Evolutionary conservation across 371 early-diverging fungal species (phyloP), one percentile per base, ranked within the genome.

Genomic region (Apophysomyces variabilis): DNA sequence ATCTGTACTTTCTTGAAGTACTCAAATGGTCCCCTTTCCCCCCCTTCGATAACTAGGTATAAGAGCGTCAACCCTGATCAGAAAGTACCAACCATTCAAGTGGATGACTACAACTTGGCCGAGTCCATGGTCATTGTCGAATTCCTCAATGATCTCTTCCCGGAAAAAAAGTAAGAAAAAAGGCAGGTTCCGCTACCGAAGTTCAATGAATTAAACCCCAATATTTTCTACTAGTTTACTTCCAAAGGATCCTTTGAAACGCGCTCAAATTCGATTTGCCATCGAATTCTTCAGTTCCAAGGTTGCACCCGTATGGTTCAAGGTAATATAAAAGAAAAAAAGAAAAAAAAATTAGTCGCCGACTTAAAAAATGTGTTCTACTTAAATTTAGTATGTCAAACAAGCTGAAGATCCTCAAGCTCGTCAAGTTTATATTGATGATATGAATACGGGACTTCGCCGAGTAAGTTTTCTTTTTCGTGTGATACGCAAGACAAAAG

Each of bases 61-160:
- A 73, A 70, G 50, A 69, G 81, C 6, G 69, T 86, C 32, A 85
- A 86, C 61, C 84, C 82, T 11, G 82, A 83, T 14, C 56, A 65
- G n/a, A 82, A 85, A 61, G 86, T 86, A 0, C 86, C 86, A 16
- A 80, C 87, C 0, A 69, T 87, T 11, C 62, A 57, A 7, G 60
- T 76, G 11, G 70, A 80, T 8, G 77, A 67, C 12, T 65, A 71
- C 26, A 68, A 70, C 47, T 67, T 87, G 65, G 77, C 83, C 43
- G 87, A 87, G 61, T 82, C 84, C 9, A 64, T 84, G 26, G 78
- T 87, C 6, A 75, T 87, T 41, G 73, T 79, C 35, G 84, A 87
- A 65, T 77, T 80, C 45, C 61, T 83, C 21, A 75, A 73, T 35
- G 85, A 85, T 11, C 75, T 84, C 38, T 76, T 73, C 58, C 84